Evolutionary conservation across 1,284 basidiomycete genomes (phyloP), one percentile per base, ranked within the genome.

Genomic region (Leccinum subrobustum): DNA sequence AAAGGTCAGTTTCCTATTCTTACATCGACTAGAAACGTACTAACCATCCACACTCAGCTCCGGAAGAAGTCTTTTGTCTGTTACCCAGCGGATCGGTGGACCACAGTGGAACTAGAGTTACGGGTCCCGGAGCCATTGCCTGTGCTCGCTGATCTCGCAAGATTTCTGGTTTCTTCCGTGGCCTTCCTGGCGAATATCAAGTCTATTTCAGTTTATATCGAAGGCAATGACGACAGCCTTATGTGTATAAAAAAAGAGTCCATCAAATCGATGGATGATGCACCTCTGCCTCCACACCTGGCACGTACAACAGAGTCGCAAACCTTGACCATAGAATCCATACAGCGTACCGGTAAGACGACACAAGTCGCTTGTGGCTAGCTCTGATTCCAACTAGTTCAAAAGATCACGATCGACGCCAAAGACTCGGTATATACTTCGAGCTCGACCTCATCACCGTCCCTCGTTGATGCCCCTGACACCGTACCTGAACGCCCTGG

Each of bases 101-200:
- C 68, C 16, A 54, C 60, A 7, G 48, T 66, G 5, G 63, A 66
- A 11, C 59, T 67, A n/a, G 54, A 59, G 5, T 20, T 60, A 27
- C 85, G 91, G 0, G 86, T 94, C 33, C 94, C 95, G 18, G 83
- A 86, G 12, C 83, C 89, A 0, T 90, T 96, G 1, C 66, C 66
- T 1, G 16, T 44, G 3, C 58, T 70, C 9, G 7, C 23, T 56
- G 93, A 96, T 68, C 89, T 98, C 64, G 86, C 91, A 14, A 85
- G 92, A 25, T 98, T 98, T 76, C 80, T 98, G 6, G 83, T 91
- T 18, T 96, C 95, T 2, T 93, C 92, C 0, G 86, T 98, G 60
- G 95, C 95, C 0, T 98, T 98, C 75, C 96, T 97, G 85, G 80
- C 83, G 11, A 83, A 88, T 60, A 83, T 98, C 5, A 78, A 81